These are phyloP conservation scores for Porcisia deanei DNA, from an alignment of 208 protist genomes.

Conservation along the genomic window DNA sequence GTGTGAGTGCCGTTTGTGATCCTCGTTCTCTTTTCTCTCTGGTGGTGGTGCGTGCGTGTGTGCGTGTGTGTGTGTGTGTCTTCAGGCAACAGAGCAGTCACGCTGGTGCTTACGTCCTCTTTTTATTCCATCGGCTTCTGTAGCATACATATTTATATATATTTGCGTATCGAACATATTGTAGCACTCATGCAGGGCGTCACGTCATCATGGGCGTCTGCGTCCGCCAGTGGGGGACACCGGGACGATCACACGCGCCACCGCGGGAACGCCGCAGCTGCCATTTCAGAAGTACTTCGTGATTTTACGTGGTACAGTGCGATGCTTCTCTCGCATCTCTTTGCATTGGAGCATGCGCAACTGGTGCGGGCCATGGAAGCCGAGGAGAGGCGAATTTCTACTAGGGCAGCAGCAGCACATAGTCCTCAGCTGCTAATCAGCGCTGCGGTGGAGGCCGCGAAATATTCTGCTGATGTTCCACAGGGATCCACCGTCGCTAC, in stretches of 20 bases:
- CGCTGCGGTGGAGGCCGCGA: conserved; percentile 17
- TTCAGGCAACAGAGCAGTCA: background rate
- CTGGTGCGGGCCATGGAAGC: conserved; percentile 18
- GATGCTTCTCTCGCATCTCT: conserved; percentile 46
- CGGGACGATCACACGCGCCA: conserved; percentile 10
- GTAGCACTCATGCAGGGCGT: background rate
- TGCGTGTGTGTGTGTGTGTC: background rate
- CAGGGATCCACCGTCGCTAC: background rate
- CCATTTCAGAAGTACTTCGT: conserved; percentile 22
- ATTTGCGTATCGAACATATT: background rate
- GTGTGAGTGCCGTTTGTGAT: background rate
- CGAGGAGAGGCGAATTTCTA: conserved; percentile 19
- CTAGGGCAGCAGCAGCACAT: conserved; percentile 6
- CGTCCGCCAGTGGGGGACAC: conserved; percentile 6
- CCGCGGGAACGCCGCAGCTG: background rate
- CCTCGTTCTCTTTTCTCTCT: background rate
- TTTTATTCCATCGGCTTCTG: too few relatives aligned
- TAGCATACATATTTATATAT: background rate
- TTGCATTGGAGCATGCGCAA: conserved; percentile 36
- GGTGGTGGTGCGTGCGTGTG: background rate
- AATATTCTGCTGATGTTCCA: conserved; percentile 5
- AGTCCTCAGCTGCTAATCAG: conserved; percentile 28
- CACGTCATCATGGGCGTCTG: background rate
- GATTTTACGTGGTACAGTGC: conserved; percentile 47
- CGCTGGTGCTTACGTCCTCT: background rate